Base-by-base conservation (phyloP, 768 basidiomycete genomes). In the Amanita pseudoporphyria region DNA sequence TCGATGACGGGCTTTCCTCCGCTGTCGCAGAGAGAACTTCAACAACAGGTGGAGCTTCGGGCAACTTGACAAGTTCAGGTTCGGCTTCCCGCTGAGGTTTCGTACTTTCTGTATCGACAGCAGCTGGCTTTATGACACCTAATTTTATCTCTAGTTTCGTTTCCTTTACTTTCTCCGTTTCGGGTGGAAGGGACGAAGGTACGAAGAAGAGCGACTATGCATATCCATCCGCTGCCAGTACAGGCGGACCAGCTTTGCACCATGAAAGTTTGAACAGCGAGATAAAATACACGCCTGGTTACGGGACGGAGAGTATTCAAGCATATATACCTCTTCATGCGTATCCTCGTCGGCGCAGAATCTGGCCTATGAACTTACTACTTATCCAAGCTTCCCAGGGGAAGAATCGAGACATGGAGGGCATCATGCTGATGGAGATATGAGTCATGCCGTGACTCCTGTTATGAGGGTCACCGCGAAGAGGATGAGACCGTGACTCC, bases 301-400 rank as follows among this genome's bases (percentile, higher is more conserved):
- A 30, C 24, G 14, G 10, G 1, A 16, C 35, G 9, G 46, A 38
- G 26, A 38, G 44, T n/a, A n/a, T 33, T 26, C 42, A 30, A 43
- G 24, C 45, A 14, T 10, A 14, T 40, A 40, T 48, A 21, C 26
- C 12, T 48, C 37, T 32, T 14, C 35, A 16, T 26, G 10, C 35
- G 24, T 21, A 28, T n/a, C 39, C n/a, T 5, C 19, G n/a, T n/a
- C n/a, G n/a, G n/a, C n/a, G n/a, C n/a, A n/a, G 45, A 45, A 3
- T 40, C 21, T 1, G 54, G 62, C 26, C 26, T 28, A 28, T 28
- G 31, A 46, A 45, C 47, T 55, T n/a, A n/a, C n/a, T 21, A 33
- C 43, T 9, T 33, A 50, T 4, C 53, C 58, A 16, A 55, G 58
- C n/a, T 59, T 62, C 53, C 61, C 57, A 24, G 57, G 53, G 24